Evolutionary conservation across 176 grass and related monocot genomes (phyloP).

Genomic region (Raddia distichophylla): DNA sequence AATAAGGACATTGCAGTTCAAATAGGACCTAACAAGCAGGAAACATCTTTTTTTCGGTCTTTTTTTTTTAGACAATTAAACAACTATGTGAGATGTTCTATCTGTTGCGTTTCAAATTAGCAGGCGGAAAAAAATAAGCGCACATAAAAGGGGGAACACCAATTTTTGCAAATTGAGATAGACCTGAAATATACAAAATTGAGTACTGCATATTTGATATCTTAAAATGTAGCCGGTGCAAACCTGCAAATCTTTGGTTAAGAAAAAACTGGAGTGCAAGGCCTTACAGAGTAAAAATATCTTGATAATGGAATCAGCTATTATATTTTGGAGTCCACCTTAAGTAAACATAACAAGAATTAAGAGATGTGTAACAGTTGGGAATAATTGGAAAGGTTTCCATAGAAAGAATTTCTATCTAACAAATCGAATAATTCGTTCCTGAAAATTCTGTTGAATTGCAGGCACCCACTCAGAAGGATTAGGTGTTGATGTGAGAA

Average conservation of each 20-base stretch:
- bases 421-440: neutral
- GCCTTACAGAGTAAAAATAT: neutral
- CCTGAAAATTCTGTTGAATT: neutral
- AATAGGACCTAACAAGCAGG: conserved; percentile 21
- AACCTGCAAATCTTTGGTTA: neutral
- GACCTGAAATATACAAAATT: neutral
- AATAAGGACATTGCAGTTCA: conserved; percentile 7
- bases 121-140: conserved; percentile 9
- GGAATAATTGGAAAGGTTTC: conserved; percentile 1
- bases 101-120: neutral
- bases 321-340: neutral
- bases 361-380: neutral
- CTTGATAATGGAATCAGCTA: neutral
- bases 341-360: conserved; percentile 18
- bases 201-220: neutral
- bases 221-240: neutral
- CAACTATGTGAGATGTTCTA: neutral
- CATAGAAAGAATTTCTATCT: neutral
- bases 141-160: neutral
- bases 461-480: neutral
- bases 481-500: conserved; percentile 1
- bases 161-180: neutral
- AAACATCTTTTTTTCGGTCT: neutral
- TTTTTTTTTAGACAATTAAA: neutral
- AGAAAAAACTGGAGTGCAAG: neutral